Evolutionary conservation across 441 rosid genomes (phyloP).

Genomic region (Jatropha podagrica): DNA sequence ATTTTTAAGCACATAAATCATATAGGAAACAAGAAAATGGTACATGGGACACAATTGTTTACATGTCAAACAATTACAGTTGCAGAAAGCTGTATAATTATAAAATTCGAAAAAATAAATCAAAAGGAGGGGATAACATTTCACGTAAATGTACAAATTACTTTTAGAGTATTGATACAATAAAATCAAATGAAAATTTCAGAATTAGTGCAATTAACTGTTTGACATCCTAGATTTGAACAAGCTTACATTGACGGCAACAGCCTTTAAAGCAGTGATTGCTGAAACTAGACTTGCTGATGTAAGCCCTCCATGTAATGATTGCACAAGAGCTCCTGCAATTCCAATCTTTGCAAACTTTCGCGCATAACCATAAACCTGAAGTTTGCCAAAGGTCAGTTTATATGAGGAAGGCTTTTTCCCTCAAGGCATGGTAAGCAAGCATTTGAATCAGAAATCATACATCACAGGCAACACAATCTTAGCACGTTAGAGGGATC

Average conservation of each 20-base stretch:
- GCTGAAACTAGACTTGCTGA: conserved; percentile 80
- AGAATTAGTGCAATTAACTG: conserved; percentile 1
- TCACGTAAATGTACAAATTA: not conserved
- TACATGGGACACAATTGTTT: not conserved
- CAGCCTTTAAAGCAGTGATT: conserved; percentile 71
- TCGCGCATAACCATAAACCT: conserved; percentile 96
- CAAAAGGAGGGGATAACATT: not conserved
- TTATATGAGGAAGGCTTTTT: conserved; percentile 1
- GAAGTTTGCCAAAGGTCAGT: conserved; percentile 25
- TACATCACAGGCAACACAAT: not conserved
- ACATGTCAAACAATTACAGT: not conserved
- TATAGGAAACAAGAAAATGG: not conserved
- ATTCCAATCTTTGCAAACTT: conserved; percentile 82
- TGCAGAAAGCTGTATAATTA: not conserved
- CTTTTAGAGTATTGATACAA: not conserved
- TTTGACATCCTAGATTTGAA: not conserved
- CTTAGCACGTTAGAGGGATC: not conserved
- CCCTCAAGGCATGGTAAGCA: not conserved
- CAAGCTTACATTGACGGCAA: conserved; percentile 82
- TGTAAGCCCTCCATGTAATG: conserved; percentile 64
- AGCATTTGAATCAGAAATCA: conserved; percentile 1
- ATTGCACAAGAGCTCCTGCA: conserved; percentile 64
- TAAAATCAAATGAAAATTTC: not conserved
- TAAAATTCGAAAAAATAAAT: not conserved
- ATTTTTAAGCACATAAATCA: not conserved